Conservation (phyloP, 257 asterid species). For the Sherardia arvensis region DNA sequence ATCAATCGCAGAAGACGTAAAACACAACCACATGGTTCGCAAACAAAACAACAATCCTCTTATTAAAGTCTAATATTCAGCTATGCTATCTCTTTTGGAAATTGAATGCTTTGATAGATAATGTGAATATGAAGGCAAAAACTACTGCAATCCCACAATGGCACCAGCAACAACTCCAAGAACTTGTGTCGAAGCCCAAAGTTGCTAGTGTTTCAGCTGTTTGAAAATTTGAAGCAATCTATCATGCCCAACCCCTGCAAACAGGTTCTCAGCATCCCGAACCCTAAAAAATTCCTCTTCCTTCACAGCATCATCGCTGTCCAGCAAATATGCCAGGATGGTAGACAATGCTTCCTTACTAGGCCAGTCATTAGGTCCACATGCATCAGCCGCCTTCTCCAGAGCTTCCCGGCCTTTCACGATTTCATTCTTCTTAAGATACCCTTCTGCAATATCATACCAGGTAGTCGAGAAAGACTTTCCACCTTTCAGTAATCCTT, state of each 20-base stretch:
- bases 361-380: slow-evolving; percentile 26
- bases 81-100: slow-evolving; percentile 42
- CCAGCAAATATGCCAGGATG: slow-evolving; percentile 41
- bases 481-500: slow-evolving; percentile 41
- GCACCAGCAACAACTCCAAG: slow-evolving; percentile 39
- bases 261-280: slow-evolving; percentile 17
- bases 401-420: slow-evolving; percentile 35
- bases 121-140: slow-evolving; percentile 40
- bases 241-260: slow-evolving; percentile 12
- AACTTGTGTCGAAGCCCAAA: slow-evolving; percentile 46
- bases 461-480: slow-evolving; percentile 34
- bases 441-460: slow-evolving; percentile 54
- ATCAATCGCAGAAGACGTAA: too few species aligned
- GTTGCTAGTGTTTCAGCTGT: slow-evolving; percentile 8
- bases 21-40: too few species aligned
- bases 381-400: slow-evolving; percentile 44
- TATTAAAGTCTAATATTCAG: background rate
- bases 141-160: slow-evolving; percentile 21
- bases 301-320: slow-evolving; percentile 24
- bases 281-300: slow-evolving; percentile 30
- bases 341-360: slow-evolving; percentile 32
- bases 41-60: background rate
- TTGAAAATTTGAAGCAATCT: slow-evolving; percentile 8
- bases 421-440: slow-evolving; percentile 24
- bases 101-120: slow-evolving; percentile 38